Evolutionary conservation across 768 basidiomycete genomes (phyloP).

Genomic region (Mycena floridula): DNA sequence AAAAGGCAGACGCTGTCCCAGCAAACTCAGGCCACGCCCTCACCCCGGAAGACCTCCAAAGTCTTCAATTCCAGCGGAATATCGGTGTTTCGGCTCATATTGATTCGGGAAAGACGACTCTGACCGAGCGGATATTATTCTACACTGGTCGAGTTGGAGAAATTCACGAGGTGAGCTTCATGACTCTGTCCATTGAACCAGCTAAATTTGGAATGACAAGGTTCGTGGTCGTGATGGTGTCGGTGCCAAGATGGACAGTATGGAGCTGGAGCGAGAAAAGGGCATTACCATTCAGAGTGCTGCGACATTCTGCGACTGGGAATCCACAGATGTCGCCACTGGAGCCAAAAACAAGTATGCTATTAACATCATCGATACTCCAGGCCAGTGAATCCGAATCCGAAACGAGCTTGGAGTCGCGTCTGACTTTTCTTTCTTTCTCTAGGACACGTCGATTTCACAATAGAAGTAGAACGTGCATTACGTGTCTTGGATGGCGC

Average conservation of each 20-base stretch:
- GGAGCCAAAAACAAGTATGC: slow-evolving; percentile 75
- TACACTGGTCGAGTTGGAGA: slow-evolving; percentile 95
- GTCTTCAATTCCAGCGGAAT: slow-evolving; percentile 79
- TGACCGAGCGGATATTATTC: slow-evolving; percentile 92
- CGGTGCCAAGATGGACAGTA: slow-evolving; percentile 99
- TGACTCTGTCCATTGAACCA: slow-evolving; percentile 4
- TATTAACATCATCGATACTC: slow-evolving; percentile 98
- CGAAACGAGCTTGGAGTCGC: too few species aligned
- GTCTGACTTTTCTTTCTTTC: too few species aligned
- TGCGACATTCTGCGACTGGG: slow-evolving; percentile 98
- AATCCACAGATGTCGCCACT: slow-evolving; percentile 54
- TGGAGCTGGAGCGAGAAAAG: slow-evolving; percentile 98
- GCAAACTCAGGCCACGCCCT: slow-evolving; percentile 28
- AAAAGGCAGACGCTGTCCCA: background rate
- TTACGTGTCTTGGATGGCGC: slow-evolving; percentile 95
- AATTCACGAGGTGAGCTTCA: slow-evolving; percentile 78
- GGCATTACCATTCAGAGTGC: slow-evolving; percentile 99
- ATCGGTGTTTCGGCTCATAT: slow-evolving; percentile 96
- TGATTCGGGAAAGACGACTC: slow-evolving; percentile 95
- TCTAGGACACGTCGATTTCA: slow-evolving; percentile 98
- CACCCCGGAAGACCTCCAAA: slow-evolving; percentile 56
- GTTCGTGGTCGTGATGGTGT: slow-evolving; percentile 92
- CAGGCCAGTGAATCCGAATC: slow-evolving; percentile 45
- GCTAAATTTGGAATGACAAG: slow-evolving; percentile 28
- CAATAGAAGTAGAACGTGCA: slow-evolving; percentile 97